Evolutionary conservation across 371 early-diverging fungal genomes (phyloP), one percentile per base, ranked within the genome.

Genomic region (Lichtheimia ornata): DNA sequence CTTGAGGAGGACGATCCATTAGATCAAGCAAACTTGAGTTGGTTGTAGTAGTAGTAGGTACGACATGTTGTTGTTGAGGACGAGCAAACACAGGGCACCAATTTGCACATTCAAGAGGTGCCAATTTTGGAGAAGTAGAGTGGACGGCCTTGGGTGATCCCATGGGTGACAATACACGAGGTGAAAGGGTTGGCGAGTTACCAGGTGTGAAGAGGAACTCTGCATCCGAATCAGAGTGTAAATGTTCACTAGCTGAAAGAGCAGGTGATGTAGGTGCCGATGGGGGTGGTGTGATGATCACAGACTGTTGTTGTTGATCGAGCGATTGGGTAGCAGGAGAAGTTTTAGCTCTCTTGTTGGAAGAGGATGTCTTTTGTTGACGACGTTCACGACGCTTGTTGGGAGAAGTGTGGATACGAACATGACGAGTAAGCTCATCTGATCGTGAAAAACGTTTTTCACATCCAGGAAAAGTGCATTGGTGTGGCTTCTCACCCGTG

Each of bases 401-500:
- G n/a, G 71, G 67, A 50, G 84, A 79, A 14, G 84, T 79, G 61
- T 88, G 87, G 55, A 83, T 85, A 62, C 85, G 82, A 62, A 75
- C 76, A 67, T 87, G 88, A 41, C 87, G 78, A 11, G 86, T 86
- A 27, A 88, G 64, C 67, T 87, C 87, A 65, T 88, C 87, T 2
- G 86, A 86, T 55, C 92, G 83, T 28, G 91, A 88, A 73, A 94
- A 94, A 15, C 85, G 76, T 69, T 91, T 92, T 47, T 83, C 82
- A 70, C 92, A 92, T 45, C 83, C 83, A 53, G 83, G 74, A 59
- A 84, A 84, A 27, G 83, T 82, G 66, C 92, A 94, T 59, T 77
- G 82, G 62, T 86, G 91, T 11, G 94, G 94, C 64, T 87, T 89
- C 68, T 93, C 94, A 17, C 92, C 92, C 5, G 92, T 93, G 64